These are phyloP conservation scores for Solanum chiquidenum DNA, from an alignment of 257 asterid genomes.

Conservation along the genomic window DNA sequence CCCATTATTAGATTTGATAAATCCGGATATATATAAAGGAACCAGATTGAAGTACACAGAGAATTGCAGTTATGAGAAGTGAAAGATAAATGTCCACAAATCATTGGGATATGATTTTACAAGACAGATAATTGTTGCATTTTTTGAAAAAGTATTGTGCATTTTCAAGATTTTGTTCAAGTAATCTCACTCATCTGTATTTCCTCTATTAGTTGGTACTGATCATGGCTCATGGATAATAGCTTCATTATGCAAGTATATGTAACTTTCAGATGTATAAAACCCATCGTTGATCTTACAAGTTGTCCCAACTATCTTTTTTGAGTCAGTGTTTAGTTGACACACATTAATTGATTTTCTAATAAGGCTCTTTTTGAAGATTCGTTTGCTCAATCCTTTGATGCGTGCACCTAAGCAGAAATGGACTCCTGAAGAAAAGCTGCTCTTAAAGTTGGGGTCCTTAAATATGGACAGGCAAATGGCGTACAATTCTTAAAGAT, in stretches of 20 bases:
- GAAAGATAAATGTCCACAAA: neutral
- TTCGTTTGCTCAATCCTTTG: neutral
- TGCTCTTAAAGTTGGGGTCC: constrained; percentile 91
- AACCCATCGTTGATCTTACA: neutral
- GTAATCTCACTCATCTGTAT: neutral
- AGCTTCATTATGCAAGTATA: neutral
- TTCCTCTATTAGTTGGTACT: neutral
- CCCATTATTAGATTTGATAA: too few species aligned
- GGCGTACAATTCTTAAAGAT: constrained; percentile 90
- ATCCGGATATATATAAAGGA: too few species aligned
- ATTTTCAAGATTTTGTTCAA: neutral
- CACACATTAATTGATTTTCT: neutral
- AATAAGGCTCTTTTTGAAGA: neutral
- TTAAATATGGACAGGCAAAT: constrained; percentile 89
- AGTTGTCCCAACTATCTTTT: neutral
- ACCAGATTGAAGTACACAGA: too few species aligned
- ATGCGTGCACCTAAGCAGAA: constrained; percentile 97
- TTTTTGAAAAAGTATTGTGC: neutral
- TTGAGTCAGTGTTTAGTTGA: neutral
- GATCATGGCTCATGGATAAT: neutral
- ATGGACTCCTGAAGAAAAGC: constrained; percentile 93
- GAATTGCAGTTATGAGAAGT: too few species aligned
- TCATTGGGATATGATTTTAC: neutral
- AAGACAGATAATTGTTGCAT: neutral
- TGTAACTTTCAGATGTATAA: neutral